Conservation (phyloP, 208 protist species). For the Blastocrithidia nonstop region DNA sequence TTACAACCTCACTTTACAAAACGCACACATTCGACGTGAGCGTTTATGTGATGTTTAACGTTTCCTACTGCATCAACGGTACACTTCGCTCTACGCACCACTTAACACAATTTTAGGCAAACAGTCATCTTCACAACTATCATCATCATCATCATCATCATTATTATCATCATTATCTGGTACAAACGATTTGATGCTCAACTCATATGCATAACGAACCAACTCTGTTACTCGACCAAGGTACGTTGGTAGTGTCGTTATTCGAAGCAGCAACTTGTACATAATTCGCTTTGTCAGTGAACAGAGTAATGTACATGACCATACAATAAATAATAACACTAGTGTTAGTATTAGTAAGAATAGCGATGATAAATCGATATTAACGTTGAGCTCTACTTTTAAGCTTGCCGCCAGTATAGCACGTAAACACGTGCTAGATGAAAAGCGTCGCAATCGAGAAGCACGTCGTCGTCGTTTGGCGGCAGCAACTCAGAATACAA, state of each 20-base stretch:
- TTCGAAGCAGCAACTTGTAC: constrained; percentile 62
- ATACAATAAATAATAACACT: no score
- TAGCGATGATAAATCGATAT: neutral
- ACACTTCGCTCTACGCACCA: constrained; percentile 5
- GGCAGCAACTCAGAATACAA: neutral
- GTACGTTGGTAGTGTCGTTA: constrained; percentile 44
- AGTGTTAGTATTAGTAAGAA: neutral
- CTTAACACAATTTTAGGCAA: no score
- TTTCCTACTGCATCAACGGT: constrained; percentile 9
- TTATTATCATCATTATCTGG: constrained; percentile 1
- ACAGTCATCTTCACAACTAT: no score
- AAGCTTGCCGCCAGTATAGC: constrained; percentile 20
- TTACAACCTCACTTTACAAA: constrained; percentile 60
- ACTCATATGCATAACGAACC: constrained; percentile 10
- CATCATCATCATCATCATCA: no score
- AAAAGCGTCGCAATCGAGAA: constrained; percentile 33
- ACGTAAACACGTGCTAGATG: constrained; percentile 21
- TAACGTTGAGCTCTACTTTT: constrained; percentile 12
- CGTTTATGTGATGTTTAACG: constrained; percentile 50
- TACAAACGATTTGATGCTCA: neutral
- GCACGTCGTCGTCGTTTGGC: constrained; percentile 37
- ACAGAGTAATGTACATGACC: constrained; percentile 2
- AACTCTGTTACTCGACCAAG: constrained; percentile 23
- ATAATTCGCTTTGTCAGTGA: constrained; percentile 42
- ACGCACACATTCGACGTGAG: constrained; percentile 35